These are phyloP conservation scores for Aspergillus carbonarius DNA, from an alignment of 2,329 filamentous ascomycete species.

Conservation along the genomic window DNA sequence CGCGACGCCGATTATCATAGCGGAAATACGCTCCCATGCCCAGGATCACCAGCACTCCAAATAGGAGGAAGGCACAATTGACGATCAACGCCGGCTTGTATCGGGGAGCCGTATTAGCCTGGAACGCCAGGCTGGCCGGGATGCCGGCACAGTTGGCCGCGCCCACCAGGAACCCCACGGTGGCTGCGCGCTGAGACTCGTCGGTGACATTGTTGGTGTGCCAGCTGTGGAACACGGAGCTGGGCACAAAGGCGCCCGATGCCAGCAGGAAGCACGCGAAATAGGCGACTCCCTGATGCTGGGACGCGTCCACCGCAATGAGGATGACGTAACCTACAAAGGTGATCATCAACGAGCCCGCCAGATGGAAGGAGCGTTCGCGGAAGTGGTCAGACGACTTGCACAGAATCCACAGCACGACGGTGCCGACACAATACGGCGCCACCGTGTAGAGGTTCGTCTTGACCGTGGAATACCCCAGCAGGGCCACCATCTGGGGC, in stretches of 20 bases:
- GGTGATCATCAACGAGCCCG: conserved; percentile 12
- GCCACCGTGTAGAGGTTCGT: conserved; percentile 69
- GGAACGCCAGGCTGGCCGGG: conserved; percentile 14
- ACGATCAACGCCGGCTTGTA: conserved; percentile 13
- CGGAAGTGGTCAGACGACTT: conserved; percentile 48
- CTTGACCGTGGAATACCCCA: conserved; percentile 53
- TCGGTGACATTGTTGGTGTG: conserved; percentile 12
- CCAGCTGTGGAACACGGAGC: conserved; percentile 15
- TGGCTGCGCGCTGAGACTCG: conserved; percentile 11
- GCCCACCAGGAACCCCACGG: conserved; percentile 13
- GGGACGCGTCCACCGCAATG: conserved; percentile 8
- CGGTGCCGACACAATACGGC: conserved; percentile 69
- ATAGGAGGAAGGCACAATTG: conserved; percentile 9
- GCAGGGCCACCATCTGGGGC: conserved; percentile 29
- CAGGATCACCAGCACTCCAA: conserved; percentile 8
- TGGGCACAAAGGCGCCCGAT: conserved; percentile 11
- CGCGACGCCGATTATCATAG: conserved; percentile 8
- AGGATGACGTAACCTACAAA: conserved; percentile 18
- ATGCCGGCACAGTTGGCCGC: conserved; percentile 16
- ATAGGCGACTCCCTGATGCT: conserved; percentile 11
- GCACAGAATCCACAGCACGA: conserved; percentile 67
- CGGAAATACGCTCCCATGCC: conserved; percentile 11
- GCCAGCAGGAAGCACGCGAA: conserved; percentile 15
- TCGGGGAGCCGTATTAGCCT: conserved; percentile 8
- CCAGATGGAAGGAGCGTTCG: conserved; percentile 21